Base-by-base conservation (phyloP, 208 protist species). In the Leishmania turanica region DNA sequence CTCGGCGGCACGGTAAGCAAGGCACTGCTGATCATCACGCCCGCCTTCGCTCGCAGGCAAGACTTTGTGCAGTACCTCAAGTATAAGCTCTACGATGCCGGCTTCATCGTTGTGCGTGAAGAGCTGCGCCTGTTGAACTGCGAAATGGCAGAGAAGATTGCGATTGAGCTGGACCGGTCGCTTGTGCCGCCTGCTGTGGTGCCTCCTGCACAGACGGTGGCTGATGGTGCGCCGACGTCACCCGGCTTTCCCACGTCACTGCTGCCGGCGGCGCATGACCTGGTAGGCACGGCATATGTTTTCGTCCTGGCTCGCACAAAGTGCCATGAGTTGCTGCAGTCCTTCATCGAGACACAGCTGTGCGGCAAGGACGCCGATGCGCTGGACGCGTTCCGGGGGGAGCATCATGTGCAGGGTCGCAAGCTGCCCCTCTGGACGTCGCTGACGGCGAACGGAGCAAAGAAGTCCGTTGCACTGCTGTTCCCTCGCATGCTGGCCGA, bases 81-180 rank as follows among this genome's bases (percentile, higher is more conserved):
- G 73, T 95, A 91, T 84, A 91, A 90, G 56, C 86, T 97, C 40
- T 92, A 92, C 82, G 95, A 96, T 54, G 91, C 86, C 11, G 95
- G 95, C 76, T 97, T 97, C 84, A 94, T 96, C 75, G 81, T 96
- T 40, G 88, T 95, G 17, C 91, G 91, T 17, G 91, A 96, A 76
- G 92, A 96, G 86, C 89, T 91, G 74, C 89, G 93, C n/a, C 84
- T 90, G 24, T 24, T 97, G 9, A 97, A 96, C 79, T 75, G 88
- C 3, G 95, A 97, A 81, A n/a, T 93, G 5, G 88, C 92, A 13
- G 84, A 93, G 78, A 91, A 87, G 75, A 84, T 97, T 47, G 84
- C 83, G 47, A 79, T 90, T 3, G 83, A 86, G 77, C 77, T 93
- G 24, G 93, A 96, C 75, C 70, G 72, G 75, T 56, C 78, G 45